Percentiles rank a stretch among this genome's conserved stretches.
Evolutionary conservation across 1,284 basidiomycete species (phyloP).

Genomic region (Fomitopsis pinicola): DNA sequence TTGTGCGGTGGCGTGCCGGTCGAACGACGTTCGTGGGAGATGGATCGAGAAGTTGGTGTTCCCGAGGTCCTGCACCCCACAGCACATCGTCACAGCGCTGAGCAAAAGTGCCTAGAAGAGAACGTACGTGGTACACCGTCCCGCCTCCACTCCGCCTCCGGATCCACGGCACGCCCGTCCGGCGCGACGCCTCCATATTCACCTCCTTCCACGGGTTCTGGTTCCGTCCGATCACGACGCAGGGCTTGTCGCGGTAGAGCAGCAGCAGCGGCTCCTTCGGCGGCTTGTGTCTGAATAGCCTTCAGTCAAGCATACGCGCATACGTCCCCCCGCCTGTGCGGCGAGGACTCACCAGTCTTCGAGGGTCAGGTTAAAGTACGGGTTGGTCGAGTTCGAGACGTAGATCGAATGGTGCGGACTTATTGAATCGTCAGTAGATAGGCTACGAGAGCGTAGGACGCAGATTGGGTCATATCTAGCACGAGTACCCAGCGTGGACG

Average conservation of each 20-base stretch:
- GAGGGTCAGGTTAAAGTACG: constrained; percentile 90
- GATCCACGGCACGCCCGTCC: constrained; percentile 71
- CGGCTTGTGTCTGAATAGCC: constrained; percentile 81
- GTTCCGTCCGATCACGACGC: constrained; percentile 93
- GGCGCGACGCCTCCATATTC: constrained; percentile 56
- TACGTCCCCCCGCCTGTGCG: not conserved
- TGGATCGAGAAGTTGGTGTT: constrained; percentile 99
- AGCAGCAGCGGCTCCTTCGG: constrained; percentile 72
- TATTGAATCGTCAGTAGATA: not conserved
- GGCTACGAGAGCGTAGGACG: not conserved
- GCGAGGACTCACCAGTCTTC: constrained; percentile 79
- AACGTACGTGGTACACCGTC: constrained; percentile 90
- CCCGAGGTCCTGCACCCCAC: constrained; percentile 73
- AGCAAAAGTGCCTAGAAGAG: not conserved
- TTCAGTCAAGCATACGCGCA: constrained; percentile 26
- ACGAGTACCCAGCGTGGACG: not conserved
- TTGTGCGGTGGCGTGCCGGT: constrained; percentile 76
- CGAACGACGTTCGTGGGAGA: constrained; percentile 77
- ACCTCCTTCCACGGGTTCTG: constrained; percentile 99
- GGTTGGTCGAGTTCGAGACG: constrained; percentile 79
- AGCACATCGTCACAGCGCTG: not conserved
- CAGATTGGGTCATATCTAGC: not conserved
- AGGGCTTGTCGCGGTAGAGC: constrained; percentile 86
- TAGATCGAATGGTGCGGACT: constrained; percentile 58
- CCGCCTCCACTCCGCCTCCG: constrained; percentile 94